These are phyloP conservation scores for Thielaviopsis populi DNA, from an alignment of 2,329 filamentous ascomycete genomes.

Conservation along the genomic window DNA sequence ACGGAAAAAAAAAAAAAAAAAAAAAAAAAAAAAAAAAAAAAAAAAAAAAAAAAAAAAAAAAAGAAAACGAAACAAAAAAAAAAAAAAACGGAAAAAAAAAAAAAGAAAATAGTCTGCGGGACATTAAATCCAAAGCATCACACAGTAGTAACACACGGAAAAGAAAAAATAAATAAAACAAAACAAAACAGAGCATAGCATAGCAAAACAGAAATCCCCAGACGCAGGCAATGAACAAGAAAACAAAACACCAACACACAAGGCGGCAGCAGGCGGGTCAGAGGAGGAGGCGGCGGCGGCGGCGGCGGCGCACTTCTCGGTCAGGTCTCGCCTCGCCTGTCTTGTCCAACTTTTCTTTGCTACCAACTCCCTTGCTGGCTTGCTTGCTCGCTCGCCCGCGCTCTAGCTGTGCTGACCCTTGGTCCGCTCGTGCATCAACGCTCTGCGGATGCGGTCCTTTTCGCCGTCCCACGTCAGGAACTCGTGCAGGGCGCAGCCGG, in stretches of 20 bases:
- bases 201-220: conserved; percentile 2
- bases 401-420: conserved; percentile 31
- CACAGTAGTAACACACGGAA: not conserved
- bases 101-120: not conserved
- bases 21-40: not conserved
- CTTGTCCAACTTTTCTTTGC: not conserved
- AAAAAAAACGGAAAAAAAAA: not conserved
- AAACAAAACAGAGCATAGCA: too few relatives aligned
- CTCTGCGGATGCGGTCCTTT: conserved; percentile 53
- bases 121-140: not conserved
- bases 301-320: too few relatives aligned
- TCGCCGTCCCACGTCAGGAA: conserved; percentile 76
- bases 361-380: too few relatives aligned
- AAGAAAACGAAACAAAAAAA: not conserved
- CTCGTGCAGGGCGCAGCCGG: conserved; percentile 74
- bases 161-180: not conserved
- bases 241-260: not conserved
- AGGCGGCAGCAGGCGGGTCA: not conserved
- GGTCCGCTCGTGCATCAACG: conserved; percentile 50
- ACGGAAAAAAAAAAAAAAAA: not conserved
- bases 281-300: not conserved
- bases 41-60: not conserved
- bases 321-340: not conserved
- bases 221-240: not conserved
- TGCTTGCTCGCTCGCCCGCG: not conserved